phyloP scores from a whole-genome alignment of 2,329 filamentous ascomycete genomes.

The Fusarium armeniacum region DNA sequence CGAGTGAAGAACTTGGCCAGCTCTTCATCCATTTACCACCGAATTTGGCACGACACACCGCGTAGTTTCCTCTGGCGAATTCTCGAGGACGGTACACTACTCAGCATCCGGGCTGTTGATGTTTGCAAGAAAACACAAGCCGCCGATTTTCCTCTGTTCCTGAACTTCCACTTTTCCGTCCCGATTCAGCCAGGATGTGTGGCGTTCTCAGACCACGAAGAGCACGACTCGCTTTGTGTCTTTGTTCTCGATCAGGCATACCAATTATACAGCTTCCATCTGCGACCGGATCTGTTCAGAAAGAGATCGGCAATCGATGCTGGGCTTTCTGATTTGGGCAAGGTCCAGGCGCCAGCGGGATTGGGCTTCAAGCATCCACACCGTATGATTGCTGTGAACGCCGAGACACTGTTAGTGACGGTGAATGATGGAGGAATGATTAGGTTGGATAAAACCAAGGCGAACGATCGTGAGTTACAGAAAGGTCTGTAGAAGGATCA shows the following conservation, averaged over 20 bases:
- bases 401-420: conserved; percentile 82
- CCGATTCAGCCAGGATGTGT: conserved; percentile 83
- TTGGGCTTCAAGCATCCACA: conserved; percentile 85
- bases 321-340: conserved; percentile 81
- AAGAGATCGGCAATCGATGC: conserved; percentile 77
- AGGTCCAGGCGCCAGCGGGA: conserved; percentile 78
- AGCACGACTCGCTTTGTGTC: conserved; percentile 81
- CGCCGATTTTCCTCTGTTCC: conserved; percentile 78
- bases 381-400: conserved; percentile 80
- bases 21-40: conserved; percentile 87
- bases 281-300: conserved; percentile 86
- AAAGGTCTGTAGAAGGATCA: background rate
- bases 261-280: conserved; percentile 84
- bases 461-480: conserved; percentile 60
- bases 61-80: conserved; percentile 93
- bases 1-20: conserved; percentile 79
- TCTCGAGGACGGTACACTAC: conserved; percentile 80
- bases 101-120: conserved; percentile 88
- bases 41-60: conserved; percentile 80
- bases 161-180: conserved; percentile 83
- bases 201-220: conserved; percentile 82
- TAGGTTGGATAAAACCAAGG: conserved; percentile 73
- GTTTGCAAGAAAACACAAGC: conserved; percentile 77
- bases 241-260: conserved; percentile 85
- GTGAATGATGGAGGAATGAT: conserved; percentile 84